phyloP scores from a whole-genome alignment of 2,329 filamentous ascomycete genomes.

The Proliferodiscus dingleyae region DNA sequence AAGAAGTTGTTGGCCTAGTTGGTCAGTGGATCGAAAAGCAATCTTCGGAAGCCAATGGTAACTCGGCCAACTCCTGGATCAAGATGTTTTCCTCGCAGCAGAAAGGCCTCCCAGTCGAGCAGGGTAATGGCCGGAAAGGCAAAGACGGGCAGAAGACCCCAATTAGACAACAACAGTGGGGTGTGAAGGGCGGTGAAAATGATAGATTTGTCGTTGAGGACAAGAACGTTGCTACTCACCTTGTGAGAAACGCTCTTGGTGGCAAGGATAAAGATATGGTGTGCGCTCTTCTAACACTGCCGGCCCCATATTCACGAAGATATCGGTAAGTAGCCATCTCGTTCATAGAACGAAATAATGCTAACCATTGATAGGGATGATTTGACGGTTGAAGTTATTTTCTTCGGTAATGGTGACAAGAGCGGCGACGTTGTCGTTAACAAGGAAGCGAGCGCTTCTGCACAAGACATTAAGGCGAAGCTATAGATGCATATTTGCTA shows the following conservation, averaged over 20 bases:
- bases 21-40: slow-evolving; percentile 94
- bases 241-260: slow-evolving; percentile 90
- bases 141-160: slow-evolving; percentile 75
- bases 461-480: slow-evolving; percentile 29
- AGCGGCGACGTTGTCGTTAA: slow-evolving; percentile 79
- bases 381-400: slow-evolving; percentile 95
- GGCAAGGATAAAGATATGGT: slow-evolving; percentile 92
- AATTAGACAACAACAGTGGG: slow-evolving; percentile 88
- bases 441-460: slow-evolving; percentile 70
- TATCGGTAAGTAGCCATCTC: slow-evolving; percentile 63
- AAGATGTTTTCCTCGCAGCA: slow-evolving; percentile 54
- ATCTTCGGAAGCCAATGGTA: slow-evolving; percentile 29
- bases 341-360: not conserved
- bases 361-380: slow-evolving; percentile 62
- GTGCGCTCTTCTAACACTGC: slow-evolving; percentile 83
- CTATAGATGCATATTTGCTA: too few relatives aligned
- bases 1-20: slow-evolving; percentile 93
- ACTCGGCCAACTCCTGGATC: slow-evolving; percentile 57
- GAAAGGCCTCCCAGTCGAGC: slow-evolving; percentile 70
- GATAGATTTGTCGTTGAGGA: slow-evolving; percentile 91
- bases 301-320: slow-evolving; percentile 82
- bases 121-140: slow-evolving; percentile 41
- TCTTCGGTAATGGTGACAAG: slow-evolving; percentile 81
- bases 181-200: slow-evolving; percentile 66
- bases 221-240: slow-evolving; percentile 91